Conservation (phyloP, 148 eudicot species). For the Nyssa sinensis region DNA sequence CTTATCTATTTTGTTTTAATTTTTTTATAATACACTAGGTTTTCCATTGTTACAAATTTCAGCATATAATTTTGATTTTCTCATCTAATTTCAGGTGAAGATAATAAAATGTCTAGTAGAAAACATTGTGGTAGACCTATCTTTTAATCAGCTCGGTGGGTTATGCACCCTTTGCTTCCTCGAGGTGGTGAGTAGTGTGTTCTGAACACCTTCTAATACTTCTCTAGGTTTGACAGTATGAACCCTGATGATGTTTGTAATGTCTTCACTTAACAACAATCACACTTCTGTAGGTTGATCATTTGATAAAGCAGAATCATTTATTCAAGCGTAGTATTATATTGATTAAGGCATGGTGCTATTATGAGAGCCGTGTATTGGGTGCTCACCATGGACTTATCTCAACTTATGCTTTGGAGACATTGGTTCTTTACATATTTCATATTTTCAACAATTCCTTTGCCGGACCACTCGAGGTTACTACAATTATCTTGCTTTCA, state of each 20-base stretch:
- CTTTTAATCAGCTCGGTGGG: slow-evolving; percentile 81
- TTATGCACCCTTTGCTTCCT: slow-evolving; percentile 85
- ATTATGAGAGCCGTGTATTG: slow-evolving; percentile 91
- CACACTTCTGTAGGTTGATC: slow-evolving; percentile 61
- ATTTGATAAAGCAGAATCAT: slow-evolving; percentile 77
- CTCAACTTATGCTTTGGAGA: slow-evolving; percentile 94
- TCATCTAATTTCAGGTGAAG: slow-evolving; percentile 54
- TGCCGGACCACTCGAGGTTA: slow-evolving; percentile 92
- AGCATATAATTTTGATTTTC: neutral
- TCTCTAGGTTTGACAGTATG: neutral
- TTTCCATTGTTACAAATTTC: neutral
- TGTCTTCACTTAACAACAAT: neutral
- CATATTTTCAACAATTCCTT: slow-evolving; percentile 89
- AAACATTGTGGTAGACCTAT: slow-evolving; percentile 77
- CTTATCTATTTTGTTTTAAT: neutral
- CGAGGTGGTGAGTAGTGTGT: slow-evolving; percentile 49
- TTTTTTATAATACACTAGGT: neutral
- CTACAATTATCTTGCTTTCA: neutral
- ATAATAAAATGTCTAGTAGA: slow-evolving; percentile 74
- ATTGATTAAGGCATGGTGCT: slow-evolving; percentile 96
- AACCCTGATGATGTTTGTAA: neutral
- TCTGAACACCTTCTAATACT: neutral
- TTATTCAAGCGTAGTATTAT: slow-evolving; percentile 92
- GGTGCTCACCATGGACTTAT: slow-evolving; percentile 99
- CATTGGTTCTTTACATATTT: slow-evolving; percentile 94